These are phyloP conservation scores for Cylindrotheca fusiformis DNA, from an alignment of 108 stramenopile species.

Conservation along the genomic window DNA sequence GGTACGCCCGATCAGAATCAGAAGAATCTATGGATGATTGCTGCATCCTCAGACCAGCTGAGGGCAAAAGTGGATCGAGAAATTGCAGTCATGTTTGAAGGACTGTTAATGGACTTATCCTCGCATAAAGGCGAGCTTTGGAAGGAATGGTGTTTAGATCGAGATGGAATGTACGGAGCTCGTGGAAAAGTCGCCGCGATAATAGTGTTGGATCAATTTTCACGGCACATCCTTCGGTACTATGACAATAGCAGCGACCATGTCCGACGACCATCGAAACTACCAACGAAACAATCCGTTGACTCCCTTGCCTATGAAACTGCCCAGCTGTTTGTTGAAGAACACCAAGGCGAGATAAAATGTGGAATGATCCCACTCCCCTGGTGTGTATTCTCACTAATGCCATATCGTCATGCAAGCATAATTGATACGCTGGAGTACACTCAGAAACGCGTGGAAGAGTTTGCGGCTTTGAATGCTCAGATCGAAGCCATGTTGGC, in stretches of 20 bases:
- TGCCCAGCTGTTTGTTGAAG: slow-evolving; percentile 40
- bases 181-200: slow-evolving; percentile 83
- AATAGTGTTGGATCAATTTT: slow-evolving; percentile 82
- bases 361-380: slow-evolving; percentile 81
- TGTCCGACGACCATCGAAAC: background rate
- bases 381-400: slow-evolving; percentile 75
- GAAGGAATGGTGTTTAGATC: slow-evolving; percentile 45
- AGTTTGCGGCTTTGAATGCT: slow-evolving; percentile 11
- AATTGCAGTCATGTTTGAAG: slow-evolving; percentile 56
- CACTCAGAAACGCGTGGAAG: slow-evolving; percentile 55
- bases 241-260: slow-evolving; percentile 15
- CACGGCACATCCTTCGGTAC: slow-evolving; percentile 74
- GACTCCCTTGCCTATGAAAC: slow-evolving; percentile 56
- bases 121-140: slow-evolving; percentile 2
- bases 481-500: slow-evolving; percentile 74
- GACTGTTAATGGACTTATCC: slow-evolving; percentile 32
- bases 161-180: slow-evolving; percentile 49
- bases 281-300: slow-evolving; percentile 38
- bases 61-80: slow-evolving; percentile 54
- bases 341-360: slow-evolving; percentile 50
- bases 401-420: slow-evolving; percentile 81
- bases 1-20: slow-evolving; percentile 63
- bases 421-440: slow-evolving; percentile 54
- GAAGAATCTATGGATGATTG: slow-evolving; percentile 88
- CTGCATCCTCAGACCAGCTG: slow-evolving; percentile 51